phyloP scores from a whole-genome alignment of 2,329 filamentous ascomycete species.

The Lasiodiplodia gonubiensis region DNA sequence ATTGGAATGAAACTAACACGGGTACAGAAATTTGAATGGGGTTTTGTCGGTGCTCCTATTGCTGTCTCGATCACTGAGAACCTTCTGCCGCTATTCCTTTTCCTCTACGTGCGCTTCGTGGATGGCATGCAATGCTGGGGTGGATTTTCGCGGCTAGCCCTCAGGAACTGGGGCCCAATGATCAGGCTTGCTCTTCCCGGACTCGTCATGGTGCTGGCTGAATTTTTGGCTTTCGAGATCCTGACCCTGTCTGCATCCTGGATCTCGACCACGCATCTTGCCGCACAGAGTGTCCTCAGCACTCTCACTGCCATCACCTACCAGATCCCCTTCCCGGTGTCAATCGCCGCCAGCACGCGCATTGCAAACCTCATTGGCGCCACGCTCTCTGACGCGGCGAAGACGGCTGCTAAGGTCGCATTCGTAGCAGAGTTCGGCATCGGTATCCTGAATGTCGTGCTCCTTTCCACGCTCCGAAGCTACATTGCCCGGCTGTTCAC shows the following conservation, averaged over 20 bases:
- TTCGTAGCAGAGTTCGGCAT: constrained; percentile 70
- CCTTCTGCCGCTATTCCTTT: constrained; percentile 73
- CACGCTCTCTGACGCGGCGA: constrained; percentile 78
- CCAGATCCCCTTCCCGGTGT: constrained; percentile 90
- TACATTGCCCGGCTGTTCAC: constrained; percentile 80
- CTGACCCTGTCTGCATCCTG: constrained; percentile 77
- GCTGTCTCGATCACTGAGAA: constrained; percentile 78
- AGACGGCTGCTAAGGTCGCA: constrained; percentile 78
- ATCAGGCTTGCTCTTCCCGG: constrained; percentile 86
- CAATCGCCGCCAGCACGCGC: constrained; percentile 85
- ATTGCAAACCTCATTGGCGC: constrained; percentile 93
- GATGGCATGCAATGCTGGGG: constrained; percentile 80
- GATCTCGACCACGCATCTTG: constrained; percentile 79
- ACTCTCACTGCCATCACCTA: constrained; percentile 82
- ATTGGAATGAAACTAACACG: background rate
- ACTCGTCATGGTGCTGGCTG: constrained; percentile 88
- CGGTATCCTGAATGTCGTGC: constrained; percentile 77
- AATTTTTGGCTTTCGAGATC: constrained; percentile 47
- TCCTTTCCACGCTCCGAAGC: constrained; percentile 72
- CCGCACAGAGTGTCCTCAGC: constrained; percentile 79
- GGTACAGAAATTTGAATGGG: constrained; percentile 41
- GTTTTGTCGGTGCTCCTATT: constrained; percentile 79
- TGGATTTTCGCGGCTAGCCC: constrained; percentile 70
- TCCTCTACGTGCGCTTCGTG: constrained; percentile 73
- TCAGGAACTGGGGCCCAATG: constrained; percentile 82